A percentile compares a stretch with the other conserved stretches of the same genome.
Evolutionary conservation across 2,329 filamentous ascomycete species (phyloP).

Genomic region (Aspergillus sp.): DNA sequence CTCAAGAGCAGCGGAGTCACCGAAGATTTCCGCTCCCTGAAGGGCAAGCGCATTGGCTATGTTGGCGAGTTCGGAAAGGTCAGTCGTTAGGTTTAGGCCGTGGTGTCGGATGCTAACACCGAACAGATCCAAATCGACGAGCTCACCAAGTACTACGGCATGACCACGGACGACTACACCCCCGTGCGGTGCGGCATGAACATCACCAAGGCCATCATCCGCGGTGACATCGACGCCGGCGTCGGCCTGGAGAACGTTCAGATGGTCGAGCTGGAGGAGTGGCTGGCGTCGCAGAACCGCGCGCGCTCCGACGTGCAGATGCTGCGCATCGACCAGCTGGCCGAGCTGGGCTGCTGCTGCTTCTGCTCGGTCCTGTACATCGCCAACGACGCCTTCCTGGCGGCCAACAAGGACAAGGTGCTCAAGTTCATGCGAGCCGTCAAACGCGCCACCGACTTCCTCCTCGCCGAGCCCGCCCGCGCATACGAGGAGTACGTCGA

Average conservation of each 20-base stretch:
- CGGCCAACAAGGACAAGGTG: slow-evolving; percentile 57
- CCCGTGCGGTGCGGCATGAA: slow-evolving; percentile 75
- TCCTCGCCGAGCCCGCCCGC: slow-evolving; percentile 52
- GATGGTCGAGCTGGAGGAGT: slow-evolving; percentile 73
- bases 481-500: slow-evolving; percentile 62
- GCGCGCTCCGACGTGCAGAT: slow-evolving; percentile 62
- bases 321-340: slow-evolving; percentile 72
- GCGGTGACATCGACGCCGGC: slow-evolving; percentile 63
- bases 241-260: slow-evolving; percentile 73
- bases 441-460: slow-evolving; percentile 65
- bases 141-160: slow-evolving; percentile 67
- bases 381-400: slow-evolving; percentile 61
- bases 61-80: slow-evolving; percentile 69
- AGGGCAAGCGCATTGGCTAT: slow-evolving; percentile 69
- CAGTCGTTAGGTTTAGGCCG: slow-evolving; percentile 3
- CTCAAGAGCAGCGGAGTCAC: slow-evolving; percentile 67
- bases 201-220: slow-evolving; percentile 65
- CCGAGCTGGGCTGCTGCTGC: slow-evolving; percentile 72
- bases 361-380: slow-evolving; percentile 78
- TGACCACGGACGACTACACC: slow-evolving; percentile 63
- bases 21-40: slow-evolving; percentile 62
- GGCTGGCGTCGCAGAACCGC: slow-evolving; percentile 56
- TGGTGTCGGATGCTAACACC: neutral
- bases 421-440: slow-evolving; percentile 60
- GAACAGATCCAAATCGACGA: slow-evolving; percentile 68